Conservation (phyloP, 2,329 filamentous ascomycete species). For the Clonostachys rosea region DNA sequence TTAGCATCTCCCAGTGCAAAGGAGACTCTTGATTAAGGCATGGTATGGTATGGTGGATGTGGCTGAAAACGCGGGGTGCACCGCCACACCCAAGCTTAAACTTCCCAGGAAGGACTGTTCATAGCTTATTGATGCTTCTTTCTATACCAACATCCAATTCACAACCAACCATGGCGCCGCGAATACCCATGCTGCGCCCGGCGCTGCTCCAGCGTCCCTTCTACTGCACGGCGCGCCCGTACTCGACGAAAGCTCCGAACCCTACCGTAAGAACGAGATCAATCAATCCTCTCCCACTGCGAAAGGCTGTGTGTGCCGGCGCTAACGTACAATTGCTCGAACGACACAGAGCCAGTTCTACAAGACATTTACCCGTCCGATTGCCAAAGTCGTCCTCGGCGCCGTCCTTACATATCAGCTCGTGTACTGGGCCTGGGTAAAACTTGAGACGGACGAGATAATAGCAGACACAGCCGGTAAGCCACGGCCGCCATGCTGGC, state of each 20-base stretch:
- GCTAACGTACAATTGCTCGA: neutral
- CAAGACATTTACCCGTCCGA: slow-evolving; percentile 67
- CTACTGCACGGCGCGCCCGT: neutral
- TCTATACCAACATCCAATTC: neutral
- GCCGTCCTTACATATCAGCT: slow-evolving; percentile 76
- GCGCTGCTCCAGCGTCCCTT: neutral
- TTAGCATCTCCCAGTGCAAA: no score
- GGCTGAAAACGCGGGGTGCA: slow-evolving; percentile 3
- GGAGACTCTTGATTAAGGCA: no score
- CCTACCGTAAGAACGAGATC: neutral
- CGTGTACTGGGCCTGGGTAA: slow-evolving; percentile 70
- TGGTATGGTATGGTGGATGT: no score
- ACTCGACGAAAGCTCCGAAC: neutral
- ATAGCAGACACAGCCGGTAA: slow-evolving; percentile 53
- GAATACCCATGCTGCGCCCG: neutral
- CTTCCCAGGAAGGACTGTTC: neutral
- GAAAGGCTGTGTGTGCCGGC: neutral
- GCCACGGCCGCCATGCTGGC: slow-evolving; percentile 5
- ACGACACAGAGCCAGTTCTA: slow-evolving; percentile 59
- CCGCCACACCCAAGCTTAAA: neutral
- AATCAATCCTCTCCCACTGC: neutral
- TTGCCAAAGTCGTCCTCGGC: slow-evolving; percentile 69
- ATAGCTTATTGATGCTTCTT: neutral
- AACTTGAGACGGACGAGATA: slow-evolving; percentile 68
- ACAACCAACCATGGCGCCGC: neutral